phyloP scores from a whole-genome alignment of 1,139 yeast genomes.

The Debaryomyces udenii region DNA sequence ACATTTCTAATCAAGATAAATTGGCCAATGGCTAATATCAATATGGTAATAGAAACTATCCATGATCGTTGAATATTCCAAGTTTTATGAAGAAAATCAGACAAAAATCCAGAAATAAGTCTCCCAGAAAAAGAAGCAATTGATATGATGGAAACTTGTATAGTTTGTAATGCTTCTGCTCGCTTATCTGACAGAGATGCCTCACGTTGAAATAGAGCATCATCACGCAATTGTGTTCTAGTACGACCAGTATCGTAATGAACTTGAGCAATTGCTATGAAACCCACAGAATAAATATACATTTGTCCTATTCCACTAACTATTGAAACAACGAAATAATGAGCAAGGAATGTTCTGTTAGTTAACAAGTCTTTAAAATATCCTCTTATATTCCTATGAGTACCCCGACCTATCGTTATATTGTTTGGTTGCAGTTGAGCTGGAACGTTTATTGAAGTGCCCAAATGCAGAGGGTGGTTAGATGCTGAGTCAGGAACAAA shows the following conservation, averaged over 20 bases:
- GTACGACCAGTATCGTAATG: constrained; percentile 18
- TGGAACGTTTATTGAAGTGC: not conserved
- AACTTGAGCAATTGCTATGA: constrained; percentile 47
- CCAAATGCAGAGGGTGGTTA: not conserved
- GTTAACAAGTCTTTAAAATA: constrained; percentile 28
- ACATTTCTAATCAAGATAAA: constrained; percentile 32
- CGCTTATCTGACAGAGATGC: constrained; percentile 9
- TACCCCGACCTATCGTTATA: not conserved
- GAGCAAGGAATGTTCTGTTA: constrained; percentile 33
- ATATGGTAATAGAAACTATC: constrained; percentile 37
- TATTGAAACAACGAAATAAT: constrained; percentile 37
- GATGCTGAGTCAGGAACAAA: not conserved
- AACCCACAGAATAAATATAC: constrained; percentile 77
- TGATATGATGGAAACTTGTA: constrained; percentile 48
- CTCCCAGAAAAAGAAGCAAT: constrained; percentile 46
- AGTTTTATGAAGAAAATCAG: constrained; percentile 39
- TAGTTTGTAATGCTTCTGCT: constrained; percentile 44
- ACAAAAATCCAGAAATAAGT: constrained; percentile 39
- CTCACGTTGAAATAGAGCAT: not conserved
- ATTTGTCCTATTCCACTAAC: constrained; percentile 62
- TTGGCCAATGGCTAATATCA: constrained; percentile 35
- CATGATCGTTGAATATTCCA: constrained; percentile 43
- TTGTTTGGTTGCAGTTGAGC: not conserved
- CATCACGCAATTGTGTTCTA: not conserved
- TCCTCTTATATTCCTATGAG: constrained; percentile 25